Conservation (phyloP, 148 eudicot genomes). For the Spergularia marina region DNA sequence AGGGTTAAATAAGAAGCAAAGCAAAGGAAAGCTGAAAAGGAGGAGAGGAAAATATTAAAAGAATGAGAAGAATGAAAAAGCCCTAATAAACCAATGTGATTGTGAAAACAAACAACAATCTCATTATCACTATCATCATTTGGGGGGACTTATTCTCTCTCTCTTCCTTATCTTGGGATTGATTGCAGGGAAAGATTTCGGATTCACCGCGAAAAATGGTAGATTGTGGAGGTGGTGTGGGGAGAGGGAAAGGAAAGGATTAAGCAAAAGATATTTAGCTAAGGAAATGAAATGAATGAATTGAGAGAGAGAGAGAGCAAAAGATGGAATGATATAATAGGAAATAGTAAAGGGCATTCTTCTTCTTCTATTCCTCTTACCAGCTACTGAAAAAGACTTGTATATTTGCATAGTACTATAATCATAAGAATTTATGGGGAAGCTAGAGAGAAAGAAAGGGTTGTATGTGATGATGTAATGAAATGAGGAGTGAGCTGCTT, state of each 20-base stretch:
- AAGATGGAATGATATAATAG: not conserved
- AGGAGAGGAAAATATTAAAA: not conserved
- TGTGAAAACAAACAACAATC: slow-evolving; percentile 15
- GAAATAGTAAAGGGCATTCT: not conserved
- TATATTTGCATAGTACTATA: not conserved
- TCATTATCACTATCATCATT: slow-evolving; percentile 30
- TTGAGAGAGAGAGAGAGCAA: slow-evolving; percentile 20
- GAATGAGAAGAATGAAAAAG: not conserved
- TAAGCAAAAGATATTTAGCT: not conserved
- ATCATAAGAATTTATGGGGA: slow-evolving; percentile 10
- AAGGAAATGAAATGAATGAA: slow-evolving; percentile 3
- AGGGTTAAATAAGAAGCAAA: slow-evolving; percentile 40
- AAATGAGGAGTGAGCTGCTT: slow-evolving; percentile 22
- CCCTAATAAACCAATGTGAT: slow-evolving; percentile 29
- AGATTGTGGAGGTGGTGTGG: slow-evolving; percentile 25
- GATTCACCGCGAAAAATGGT: slow-evolving; percentile 26
- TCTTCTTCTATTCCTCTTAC: slow-evolving; percentile 32
- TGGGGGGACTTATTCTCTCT: slow-evolving; percentile 12
- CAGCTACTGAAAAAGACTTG: slow-evolving; percentile 62
- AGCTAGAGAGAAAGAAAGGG: not conserved
- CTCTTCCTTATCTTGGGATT: slow-evolving; percentile 45
- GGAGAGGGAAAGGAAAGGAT: slow-evolving; percentile 12
- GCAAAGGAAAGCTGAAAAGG: not conserved
- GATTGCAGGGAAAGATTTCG: slow-evolving; percentile 53
- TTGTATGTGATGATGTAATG: slow-evolving; percentile 5